A percentile compares a stretch with the other conserved stretches of the same genome.
These are phyloP conservation scores for Magnusiomyces suaveolens DNA, from an alignment of 1,139 yeast species.

Conservation along the genomic window DNA sequence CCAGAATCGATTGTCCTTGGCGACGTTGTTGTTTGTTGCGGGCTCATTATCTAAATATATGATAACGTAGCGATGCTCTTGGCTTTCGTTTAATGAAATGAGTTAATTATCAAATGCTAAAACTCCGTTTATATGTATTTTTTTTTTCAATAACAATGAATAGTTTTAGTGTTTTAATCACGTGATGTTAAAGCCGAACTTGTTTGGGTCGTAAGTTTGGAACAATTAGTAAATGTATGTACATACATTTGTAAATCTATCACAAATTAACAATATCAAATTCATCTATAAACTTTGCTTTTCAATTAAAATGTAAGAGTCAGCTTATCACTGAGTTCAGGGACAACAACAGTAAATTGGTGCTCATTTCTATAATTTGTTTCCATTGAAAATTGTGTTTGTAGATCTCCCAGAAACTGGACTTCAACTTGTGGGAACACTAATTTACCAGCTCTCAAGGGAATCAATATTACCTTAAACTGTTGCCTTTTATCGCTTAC, in stretches of 20 bases:
- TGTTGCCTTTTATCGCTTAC: slow-evolving; percentile 18
- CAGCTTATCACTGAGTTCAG: slow-evolving; percentile 49
- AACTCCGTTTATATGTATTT: no score
- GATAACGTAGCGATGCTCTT: no score
- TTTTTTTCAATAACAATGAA: no score
- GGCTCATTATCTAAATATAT: no score
- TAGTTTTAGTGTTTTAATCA: no score
- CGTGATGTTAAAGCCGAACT: no score
- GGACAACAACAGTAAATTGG: slow-evolving; percentile 63
- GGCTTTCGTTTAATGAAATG: no score
- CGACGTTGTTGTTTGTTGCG: background rate
- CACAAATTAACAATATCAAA: no score
- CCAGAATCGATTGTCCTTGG: background rate
- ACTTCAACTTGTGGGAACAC: slow-evolving; percentile 48
- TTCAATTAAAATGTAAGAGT: slow-evolving; percentile 26
- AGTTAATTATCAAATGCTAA: no score
- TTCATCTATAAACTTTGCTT: no score
- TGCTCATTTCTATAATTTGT: slow-evolving; percentile 56
- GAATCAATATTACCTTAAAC: slow-evolving; percentile 48
- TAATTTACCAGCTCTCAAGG: slow-evolving; percentile 66
- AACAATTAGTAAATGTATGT: background rate
- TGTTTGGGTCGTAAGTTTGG: no score
- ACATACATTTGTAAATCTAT: background rate
- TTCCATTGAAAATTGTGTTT: slow-evolving; percentile 40
- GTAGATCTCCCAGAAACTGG: slow-evolving; percentile 31